Evolutionary conservation across 2,329 filamentous ascomycete species (phyloP), one percentile per base, ranked within the genome.

Genomic region (Penicillium griseofulvum): DNA sequence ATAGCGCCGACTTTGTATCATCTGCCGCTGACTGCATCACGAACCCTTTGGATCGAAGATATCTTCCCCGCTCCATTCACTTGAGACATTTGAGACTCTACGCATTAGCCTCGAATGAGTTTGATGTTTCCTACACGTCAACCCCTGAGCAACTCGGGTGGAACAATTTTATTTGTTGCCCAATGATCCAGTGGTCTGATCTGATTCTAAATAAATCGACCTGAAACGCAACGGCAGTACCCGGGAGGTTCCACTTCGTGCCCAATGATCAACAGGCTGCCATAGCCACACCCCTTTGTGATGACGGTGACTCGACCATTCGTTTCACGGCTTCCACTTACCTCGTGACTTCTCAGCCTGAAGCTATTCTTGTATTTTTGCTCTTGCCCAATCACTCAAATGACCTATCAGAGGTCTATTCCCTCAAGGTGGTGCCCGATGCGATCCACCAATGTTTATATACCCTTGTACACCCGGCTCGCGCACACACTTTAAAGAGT

Each of bases 381-480:
- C 51, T 54, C 50, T 59, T 26, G 62, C 62, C 63, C 61, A 62
- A 63, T 63, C 54, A 55, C 42, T 38, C 24, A 49, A 28, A 55
- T 53, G 54, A 59, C 63, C 62, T 65, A 65, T 65, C 57, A 65
- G 54, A 55, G 49, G 38, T 33, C 44, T 7, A n/a, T 52, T 44
- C 36, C 48, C 48, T 46, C 55, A 51, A 55, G 51, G 52, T 65
- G 62, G 45, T 65, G 63, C 62, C 63, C 63, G 62, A 65, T 56
- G 33, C 19, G 22, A 34, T 65, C 56, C 49, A 55, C 54, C 54
- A 52, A 56, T 50, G 55, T 33, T 61, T 65, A 65, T 62, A 62
- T 65, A 59, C 54, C 56, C 52, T 49, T 48, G 47, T 46, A 29
- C 43, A 26, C 49, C 54, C 54, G 49, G 49, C 44, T 36, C 49